Conservation (phyloP, 805 yeast genomes). For the Deakozyma indianensis region DNA sequence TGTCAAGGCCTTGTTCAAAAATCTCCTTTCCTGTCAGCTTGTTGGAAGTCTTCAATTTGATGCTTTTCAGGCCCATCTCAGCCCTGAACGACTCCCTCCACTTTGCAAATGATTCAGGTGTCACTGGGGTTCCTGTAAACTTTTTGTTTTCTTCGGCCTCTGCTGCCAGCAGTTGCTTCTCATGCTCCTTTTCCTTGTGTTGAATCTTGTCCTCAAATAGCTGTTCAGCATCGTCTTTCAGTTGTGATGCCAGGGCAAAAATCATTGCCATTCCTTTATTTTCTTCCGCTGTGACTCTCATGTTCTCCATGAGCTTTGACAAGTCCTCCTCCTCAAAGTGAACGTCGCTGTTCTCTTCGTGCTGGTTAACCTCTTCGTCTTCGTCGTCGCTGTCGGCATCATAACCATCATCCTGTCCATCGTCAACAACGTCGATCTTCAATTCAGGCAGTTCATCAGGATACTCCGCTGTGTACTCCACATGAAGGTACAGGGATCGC, state of each 20-base stretch:
- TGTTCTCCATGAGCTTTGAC: constrained; percentile 10
- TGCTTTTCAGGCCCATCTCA: constrained; percentile 57
- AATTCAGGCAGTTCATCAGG: constrained; percentile 70
- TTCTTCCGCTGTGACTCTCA: constrained; percentile 39
- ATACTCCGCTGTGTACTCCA: constrained; percentile 60
- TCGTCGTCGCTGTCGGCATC: constrained; percentile 31
- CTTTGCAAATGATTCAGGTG: constrained; percentile 49
- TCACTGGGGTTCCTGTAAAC: constrained; percentile 82
- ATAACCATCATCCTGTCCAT: constrained; percentile 27
- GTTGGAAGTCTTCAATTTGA: constrained; percentile 44
- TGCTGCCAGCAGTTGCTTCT: constrained; percentile 40
- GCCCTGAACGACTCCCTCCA: constrained; percentile 66
- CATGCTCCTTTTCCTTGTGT: constrained; percentile 39
- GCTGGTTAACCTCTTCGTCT: constrained; percentile 22
- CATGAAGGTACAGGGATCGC: constrained; percentile 43
- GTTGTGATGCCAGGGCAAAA: constrained; percentile 59
- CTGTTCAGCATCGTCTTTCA: constrained; percentile 72
- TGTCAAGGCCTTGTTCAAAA: constrained; percentile 79
- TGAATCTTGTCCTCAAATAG: constrained; percentile 46
- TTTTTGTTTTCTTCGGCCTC: constrained; percentile 82
- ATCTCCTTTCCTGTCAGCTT: constrained; percentile 79
- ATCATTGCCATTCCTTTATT: constrained; percentile 86
- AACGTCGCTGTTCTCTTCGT: constrained; percentile 42
- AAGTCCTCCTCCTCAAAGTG: constrained; percentile 32
- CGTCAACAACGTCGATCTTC: constrained; percentile 26